These are phyloP conservation scores for Ustilago cynodontis DNA, from an alignment of 1,284 basidiomycete species.

Conservation along the genomic window DNA sequence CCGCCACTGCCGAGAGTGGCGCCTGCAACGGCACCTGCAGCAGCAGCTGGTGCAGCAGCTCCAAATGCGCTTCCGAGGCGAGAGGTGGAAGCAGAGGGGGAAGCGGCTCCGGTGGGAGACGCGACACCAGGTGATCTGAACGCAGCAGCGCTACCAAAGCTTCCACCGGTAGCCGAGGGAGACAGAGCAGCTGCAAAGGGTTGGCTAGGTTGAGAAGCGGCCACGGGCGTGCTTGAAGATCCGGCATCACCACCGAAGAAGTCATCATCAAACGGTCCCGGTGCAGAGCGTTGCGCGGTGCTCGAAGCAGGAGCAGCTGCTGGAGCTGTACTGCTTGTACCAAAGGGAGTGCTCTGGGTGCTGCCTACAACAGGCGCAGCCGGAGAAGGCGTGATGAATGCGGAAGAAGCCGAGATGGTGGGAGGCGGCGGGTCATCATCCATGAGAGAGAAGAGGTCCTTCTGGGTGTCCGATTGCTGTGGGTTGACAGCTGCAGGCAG, in stretches of 20 bases:
- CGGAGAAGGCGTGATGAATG: conserved; percentile 54
- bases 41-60: conserved; percentile 21
- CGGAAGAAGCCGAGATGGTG: conserved; percentile 58
- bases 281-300: conserved; percentile 26
- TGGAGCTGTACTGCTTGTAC: conserved; percentile 68
- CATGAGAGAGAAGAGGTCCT: conserved; percentile 73
- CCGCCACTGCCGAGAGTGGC: conserved; percentile 18
- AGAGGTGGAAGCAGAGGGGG: conserved; percentile 37
- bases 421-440: conserved; percentile 75
- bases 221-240: conserved; percentile 25
- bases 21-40: conserved; percentile 25
- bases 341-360: conserved; percentile 29
- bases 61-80: conserved; percentile 40
- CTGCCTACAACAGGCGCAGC: conserved; percentile 40
- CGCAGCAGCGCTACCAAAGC: conserved; percentile 37
- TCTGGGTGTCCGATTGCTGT: conserved; percentile 67
- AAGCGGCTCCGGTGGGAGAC: conserved; percentile 27
- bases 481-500: conserved; percentile 63
- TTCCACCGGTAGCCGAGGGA: conserved; percentile 54
- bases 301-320: conserved; percentile 70
- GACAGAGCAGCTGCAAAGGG: conserved; percentile 45
- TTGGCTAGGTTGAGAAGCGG: conserved; percentile 18
- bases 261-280: conserved; percentile 64
- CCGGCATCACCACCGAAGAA: conserved; percentile 42
- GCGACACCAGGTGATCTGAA: conserved; percentile 37